phyloP scores from a whole-genome alignment of 306 rosid species.

The Dalbergia cultrata region DNA sequence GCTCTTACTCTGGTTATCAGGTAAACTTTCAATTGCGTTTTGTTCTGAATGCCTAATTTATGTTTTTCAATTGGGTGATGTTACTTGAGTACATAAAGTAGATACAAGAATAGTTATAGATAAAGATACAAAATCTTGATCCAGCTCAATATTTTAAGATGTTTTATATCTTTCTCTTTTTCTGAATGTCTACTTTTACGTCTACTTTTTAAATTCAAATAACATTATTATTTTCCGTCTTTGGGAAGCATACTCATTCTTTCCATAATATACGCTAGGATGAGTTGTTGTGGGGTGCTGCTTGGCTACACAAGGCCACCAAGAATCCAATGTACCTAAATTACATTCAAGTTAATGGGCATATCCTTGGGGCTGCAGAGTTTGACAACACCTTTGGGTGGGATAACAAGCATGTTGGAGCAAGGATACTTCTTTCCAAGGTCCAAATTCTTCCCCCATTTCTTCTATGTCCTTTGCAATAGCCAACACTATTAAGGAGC shows the following conservation, averaged over 20 bases:
- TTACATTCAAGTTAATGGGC: constrained; percentile 92
- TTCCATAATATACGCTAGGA: constrained; percentile 57
- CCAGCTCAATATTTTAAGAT: neutral
- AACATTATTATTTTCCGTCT: neutral
- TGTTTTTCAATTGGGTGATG: neutral
- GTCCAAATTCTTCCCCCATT: constrained; percentile 50
- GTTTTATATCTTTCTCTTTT: too few species aligned
- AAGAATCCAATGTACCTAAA: constrained; percentile 73
- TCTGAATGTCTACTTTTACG: neutral
- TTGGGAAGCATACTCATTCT: neutral
- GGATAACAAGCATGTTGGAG: constrained; percentile 99
- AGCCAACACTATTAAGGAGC: neutral
- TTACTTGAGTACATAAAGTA: too few species aligned
- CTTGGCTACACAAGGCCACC: constrained; percentile 97
- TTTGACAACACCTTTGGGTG: constrained; percentile 91
- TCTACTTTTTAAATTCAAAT: neutral
- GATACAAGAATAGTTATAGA: too few species aligned
- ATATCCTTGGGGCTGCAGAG: constrained; percentile 86
- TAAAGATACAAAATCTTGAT: too few species aligned
- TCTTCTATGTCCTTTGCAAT: neutral
- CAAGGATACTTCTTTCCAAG: constrained; percentile 95
- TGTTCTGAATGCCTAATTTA: neutral
- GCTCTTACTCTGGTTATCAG: constrained; percentile 91
- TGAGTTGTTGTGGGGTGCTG: constrained; percentile 99
- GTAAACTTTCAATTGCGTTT: constrained; percentile 45